phyloP scores from a whole-genome alignment of 371 early-diverging fungal genomes.

The Rhizopus stolonifer region DNA sequence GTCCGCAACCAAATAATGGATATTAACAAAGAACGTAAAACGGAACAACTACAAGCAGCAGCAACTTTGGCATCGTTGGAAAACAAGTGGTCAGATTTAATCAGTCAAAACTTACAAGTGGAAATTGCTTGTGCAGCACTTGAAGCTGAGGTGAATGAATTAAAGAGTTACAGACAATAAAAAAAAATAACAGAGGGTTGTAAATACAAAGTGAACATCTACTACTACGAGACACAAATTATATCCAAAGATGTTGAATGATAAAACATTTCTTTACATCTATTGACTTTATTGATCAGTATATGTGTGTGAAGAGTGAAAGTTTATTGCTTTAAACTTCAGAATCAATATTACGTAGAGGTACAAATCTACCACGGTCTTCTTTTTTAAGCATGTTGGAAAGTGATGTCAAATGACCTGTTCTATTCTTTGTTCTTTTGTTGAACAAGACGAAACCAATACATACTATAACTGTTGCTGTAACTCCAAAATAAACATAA shows the following conservation, averaged over 20 bases:
- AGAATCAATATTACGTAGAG: constrained; percentile 35
- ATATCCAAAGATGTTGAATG: background rate
- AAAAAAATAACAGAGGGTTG: constrained; percentile 30
- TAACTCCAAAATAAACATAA: constrained; percentile 22
- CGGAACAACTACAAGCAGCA: constrained; percentile 65
- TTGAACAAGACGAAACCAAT: constrained; percentile 29
- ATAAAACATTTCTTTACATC: too few relatives aligned
- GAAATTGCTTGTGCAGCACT: constrained; percentile 60
- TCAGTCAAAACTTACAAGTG: constrained; percentile 61
- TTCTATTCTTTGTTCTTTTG: constrained; percentile 15
- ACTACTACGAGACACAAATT: background rate
- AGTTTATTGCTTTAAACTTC: too few relatives aligned
- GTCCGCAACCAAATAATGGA: constrained; percentile 51
- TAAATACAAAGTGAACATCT: constrained; percentile 4
- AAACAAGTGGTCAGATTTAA: constrained; percentile 63
- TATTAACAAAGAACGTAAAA: constrained; percentile 69
- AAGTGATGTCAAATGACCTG: constrained; percentile 27
- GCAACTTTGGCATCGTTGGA: constrained; percentile 54
- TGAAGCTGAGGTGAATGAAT: constrained; percentile 51
- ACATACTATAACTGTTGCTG: constrained; percentile 22
- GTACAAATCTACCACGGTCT: constrained; percentile 35
- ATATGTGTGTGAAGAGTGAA: too few relatives aligned
- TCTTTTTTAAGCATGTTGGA: constrained; percentile 22
- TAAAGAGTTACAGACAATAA: constrained; percentile 22
- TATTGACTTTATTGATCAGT: too few relatives aligned